Evolutionary conservation across 495 filamentous ascomycete genomes (phyloP).

Genomic region (Penicillium steckii): DNA sequence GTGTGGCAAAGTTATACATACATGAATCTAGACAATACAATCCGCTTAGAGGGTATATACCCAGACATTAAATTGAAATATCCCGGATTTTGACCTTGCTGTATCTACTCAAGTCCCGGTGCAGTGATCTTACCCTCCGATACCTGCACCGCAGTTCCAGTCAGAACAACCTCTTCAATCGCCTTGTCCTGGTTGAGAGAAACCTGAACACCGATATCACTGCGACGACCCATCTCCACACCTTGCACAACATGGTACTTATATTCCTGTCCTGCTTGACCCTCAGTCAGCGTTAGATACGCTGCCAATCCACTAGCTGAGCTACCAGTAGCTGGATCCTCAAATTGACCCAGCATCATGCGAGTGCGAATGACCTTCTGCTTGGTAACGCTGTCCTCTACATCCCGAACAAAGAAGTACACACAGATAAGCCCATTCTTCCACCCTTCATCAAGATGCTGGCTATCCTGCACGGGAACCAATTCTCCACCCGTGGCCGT

Average conservation of each 20-base stretch:
- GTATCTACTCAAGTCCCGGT: conserved; percentile 12
- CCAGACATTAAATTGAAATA: too few species aligned
- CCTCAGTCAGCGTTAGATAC: conserved; percentile 53
- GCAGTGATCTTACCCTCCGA: conserved; percentile 49
- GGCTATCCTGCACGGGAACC: conserved; percentile 4
- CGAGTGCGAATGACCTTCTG: conserved; percentile 34
- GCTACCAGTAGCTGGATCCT: conserved; percentile 73
- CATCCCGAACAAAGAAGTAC: conserved; percentile 59
- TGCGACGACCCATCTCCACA: conserved; percentile 74
- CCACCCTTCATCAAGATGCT: conserved; percentile 61
- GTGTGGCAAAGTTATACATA: too few species aligned
- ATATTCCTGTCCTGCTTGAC: conserved; percentile 20
- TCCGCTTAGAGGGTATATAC: too few species aligned
- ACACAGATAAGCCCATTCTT: conserved; percentile 45
- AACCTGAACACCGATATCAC: conserved; percentile 54
- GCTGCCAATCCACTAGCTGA: conserved; percentile 58
- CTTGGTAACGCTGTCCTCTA: conserved; percentile 24
- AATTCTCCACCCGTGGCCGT: conserved; percentile 25
- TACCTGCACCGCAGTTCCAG: conserved; percentile 57
- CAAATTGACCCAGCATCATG: conserved; percentile 55
- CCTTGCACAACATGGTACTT: conserved; percentile 65
- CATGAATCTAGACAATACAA: too few species aligned
- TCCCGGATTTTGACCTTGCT: neutral
- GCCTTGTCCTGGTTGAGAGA: conserved; percentile 26
- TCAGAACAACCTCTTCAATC: conserved; percentile 52